These are phyloP conservation scores for Phytophthora crassamura DNA, from an alignment of 352 stramenopile genomes.

Conservation along the genomic window DNA sequence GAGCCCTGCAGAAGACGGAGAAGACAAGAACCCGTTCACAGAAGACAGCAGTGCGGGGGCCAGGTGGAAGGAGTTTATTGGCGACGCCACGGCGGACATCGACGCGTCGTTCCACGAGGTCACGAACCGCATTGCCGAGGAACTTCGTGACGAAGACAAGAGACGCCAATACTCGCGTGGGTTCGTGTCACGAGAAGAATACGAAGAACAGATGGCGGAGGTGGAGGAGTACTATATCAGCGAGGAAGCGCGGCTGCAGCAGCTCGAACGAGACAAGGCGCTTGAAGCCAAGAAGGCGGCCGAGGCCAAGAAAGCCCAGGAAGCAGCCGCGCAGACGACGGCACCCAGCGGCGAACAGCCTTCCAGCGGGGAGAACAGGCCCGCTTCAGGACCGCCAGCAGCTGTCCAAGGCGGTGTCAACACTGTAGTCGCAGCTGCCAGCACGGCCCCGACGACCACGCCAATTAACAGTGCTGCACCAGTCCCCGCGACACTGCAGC, in stretches of 20 bases:
- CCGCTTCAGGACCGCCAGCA: constrained; percentile 1
- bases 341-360: constrained; percentile 1
- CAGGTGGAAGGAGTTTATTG: constrained; percentile 73
- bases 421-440: neutral
- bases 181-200: constrained; percentile 65
- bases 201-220: constrained; percentile 43
- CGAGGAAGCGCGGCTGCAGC: constrained; percentile 43
- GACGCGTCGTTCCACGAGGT: constrained; percentile 51
- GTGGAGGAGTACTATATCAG: constrained; percentile 44
- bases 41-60: constrained; percentile 30
- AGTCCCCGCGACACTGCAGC: neutral
- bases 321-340: constrained; percentile 10
- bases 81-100: constrained; percentile 57
- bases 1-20: constrained; percentile 8
- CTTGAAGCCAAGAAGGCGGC: constrained; percentile 37
- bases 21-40: constrained; percentile 23
- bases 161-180: constrained; percentile 56
- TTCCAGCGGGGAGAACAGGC: constrained; percentile 1
- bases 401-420: constrained; percentile 6
- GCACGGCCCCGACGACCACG: neutral
- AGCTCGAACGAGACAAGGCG: constrained; percentile 32
- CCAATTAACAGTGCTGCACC: neutral
- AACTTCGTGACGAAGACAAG: constrained; percentile 54
- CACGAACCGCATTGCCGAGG: constrained; percentile 58
- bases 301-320: constrained; percentile 25